Percentiles rank a stretch among this genome's conserved stretches.
Conservation (phyloP, 2,329 filamentous ascomycete species). For the Colletotrichum siamense region DNA sequence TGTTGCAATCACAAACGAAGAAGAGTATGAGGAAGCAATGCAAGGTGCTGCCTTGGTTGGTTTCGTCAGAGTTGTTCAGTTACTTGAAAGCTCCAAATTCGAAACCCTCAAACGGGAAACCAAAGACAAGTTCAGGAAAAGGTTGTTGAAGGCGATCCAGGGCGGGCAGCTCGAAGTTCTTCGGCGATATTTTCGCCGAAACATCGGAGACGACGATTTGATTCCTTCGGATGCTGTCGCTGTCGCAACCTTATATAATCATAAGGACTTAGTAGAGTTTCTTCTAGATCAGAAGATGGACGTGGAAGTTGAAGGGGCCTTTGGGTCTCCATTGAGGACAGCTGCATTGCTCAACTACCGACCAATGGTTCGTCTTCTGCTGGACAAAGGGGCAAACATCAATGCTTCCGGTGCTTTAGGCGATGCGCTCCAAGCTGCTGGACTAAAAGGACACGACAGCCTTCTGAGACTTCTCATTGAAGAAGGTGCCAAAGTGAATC, state of each 20-base stretch:
- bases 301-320: not conserved
- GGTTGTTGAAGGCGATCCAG: not conserved
- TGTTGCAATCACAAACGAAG: not conserved
- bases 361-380: not conserved
- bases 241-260: not conserved
- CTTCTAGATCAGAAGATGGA: not conserved
- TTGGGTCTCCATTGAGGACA: not conserved
- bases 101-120: too few relatives aligned
- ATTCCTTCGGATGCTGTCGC: not conserved
- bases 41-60: not conserved
- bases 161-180: not conserved
- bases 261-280: not conserved
- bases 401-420: not conserved
- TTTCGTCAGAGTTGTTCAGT: not conserved
- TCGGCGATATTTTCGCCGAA: not conserved
- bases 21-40: not conserved
- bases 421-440: not conserved
- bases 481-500: not conserved
- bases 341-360: not conserved
- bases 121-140: not conserved
- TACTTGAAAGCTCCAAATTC: not conserved
- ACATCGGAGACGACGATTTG: accelerated
- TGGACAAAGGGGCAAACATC: not conserved
- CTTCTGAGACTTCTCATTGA: not conserved
- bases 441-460: not conserved